phyloP scores from a whole-genome alignment of 768 basidiomycete genomes.

The Terana coerulea region DNA sequence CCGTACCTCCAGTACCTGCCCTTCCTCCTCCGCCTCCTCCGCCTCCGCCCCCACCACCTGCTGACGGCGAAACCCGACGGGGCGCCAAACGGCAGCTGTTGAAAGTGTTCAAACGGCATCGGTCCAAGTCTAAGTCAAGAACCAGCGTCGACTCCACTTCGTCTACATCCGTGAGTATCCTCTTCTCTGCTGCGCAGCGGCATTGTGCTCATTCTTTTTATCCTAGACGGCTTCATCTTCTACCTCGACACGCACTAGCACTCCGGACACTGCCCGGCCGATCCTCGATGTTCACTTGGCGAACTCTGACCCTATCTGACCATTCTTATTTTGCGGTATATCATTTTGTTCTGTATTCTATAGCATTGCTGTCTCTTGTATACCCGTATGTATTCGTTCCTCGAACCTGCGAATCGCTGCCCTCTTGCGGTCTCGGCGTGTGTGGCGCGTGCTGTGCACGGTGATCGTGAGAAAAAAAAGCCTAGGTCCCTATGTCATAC shows the following conservation, averaged over 20 bases:
- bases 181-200: neutral
- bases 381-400: too few species aligned
- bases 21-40: too few species aligned
- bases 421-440: neutral
- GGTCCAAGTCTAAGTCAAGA: slow-evolving; percentile 13
- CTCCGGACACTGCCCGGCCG: slow-evolving; percentile 3
- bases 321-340: neutral
- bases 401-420: too few species aligned
- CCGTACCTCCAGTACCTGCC: too few species aligned
- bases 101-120: slow-evolving; percentile 23
- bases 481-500: slow-evolving; percentile 2
- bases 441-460: neutral
- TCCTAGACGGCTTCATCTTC: neutral
- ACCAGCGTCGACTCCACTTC: slow-evolving; percentile 21
- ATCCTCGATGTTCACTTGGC: neutral
- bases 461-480: neutral
- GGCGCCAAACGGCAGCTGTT: slow-evolving; percentile 17
- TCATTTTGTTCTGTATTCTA: too few species aligned
- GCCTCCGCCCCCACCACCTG: too few species aligned
- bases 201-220: neutral
- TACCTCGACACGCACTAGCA: neutral
- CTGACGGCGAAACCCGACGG: slow-evolving; percentile 8
- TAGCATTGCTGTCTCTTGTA: too few species aligned
- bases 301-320: neutral
- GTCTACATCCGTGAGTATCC: slow-evolving; percentile 11